A percentile compares a stretch with the other conserved stretches of the same genome.
Conservation (phyloP, 495 filamentous ascomycete genomes). For the Cenococcum geophilum region DNA sequence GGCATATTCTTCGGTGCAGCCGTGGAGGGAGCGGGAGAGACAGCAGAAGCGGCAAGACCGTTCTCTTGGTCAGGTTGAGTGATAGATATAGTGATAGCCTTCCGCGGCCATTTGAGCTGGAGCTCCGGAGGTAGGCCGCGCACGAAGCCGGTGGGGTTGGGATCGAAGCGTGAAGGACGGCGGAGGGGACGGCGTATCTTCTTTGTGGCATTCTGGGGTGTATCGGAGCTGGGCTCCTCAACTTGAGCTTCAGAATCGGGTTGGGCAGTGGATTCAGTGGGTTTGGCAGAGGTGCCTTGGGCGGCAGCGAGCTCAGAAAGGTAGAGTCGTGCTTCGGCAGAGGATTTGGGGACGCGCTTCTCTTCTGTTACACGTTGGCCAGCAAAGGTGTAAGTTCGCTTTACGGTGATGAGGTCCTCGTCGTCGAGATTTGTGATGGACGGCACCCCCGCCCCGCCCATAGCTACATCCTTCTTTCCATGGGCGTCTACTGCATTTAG, state of each 20-base stretch:
- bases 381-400: conserved; percentile 84
- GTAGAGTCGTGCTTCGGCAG: conserved; percentile 75
- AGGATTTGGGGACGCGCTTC: conserved; percentile 69
- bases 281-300: neutral
- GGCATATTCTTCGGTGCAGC: conserved; percentile 12
- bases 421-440: conserved; percentile 11
- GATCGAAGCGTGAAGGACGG: conserved; percentile 77
- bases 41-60: neutral
- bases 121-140: conserved; percentile 34
- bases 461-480: conserved; percentile 5
- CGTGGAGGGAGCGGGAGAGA: neutral
- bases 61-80: conserved; percentile 37
- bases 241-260: conserved; percentile 36
- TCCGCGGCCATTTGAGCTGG: conserved; percentile 39
- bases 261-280: conserved; percentile 4
- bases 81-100: conserved; percentile 37
- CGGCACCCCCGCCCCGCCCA: neutral
- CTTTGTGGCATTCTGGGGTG: neutral
- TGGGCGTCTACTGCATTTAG: neutral
- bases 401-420: conserved; percentile 67
- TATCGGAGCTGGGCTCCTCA: conserved; percentile 7
- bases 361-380: conserved; percentile 78
- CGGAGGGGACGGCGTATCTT: conserved; percentile 59
- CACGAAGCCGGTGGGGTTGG: conserved; percentile 46
- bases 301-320: conserved; percentile 42